Evolutionary conservation across 768 basidiomycete species (phyloP), one percentile per base, ranked within the genome.

Genomic region (Thelephora ganbajun): DNA sequence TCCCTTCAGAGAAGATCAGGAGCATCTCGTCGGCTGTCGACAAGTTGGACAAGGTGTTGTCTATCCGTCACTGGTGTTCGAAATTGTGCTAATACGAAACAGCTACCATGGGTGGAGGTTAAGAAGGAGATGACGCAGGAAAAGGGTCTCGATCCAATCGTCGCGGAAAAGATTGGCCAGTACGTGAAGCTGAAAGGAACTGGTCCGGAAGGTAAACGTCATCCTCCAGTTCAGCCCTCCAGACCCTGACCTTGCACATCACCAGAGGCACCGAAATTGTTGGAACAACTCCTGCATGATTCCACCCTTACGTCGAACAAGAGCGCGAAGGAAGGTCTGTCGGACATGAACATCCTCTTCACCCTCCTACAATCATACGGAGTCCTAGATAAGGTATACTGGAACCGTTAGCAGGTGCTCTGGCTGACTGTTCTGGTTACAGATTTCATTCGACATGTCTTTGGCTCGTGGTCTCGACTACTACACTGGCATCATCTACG

Each of bases 401-500:
- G 35, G 13, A 11, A n/a, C 12, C 26, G 14, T 26, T 41, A 14
- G 30, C 3, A 2, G 1, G 20, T 18, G 2, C 20, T 6, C 6
- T 23, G 2, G 47, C 18, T 16, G 30, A 35, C 2, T 33, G 22
- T 30, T 49, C n/a, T 53, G 30, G 20, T 0, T 33, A 30, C 53
- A 92, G 87, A 76, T 99, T 57, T 93, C 89, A 2, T 97, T 99
- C 59, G 94, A 99, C 63, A 75, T 98, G 53, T 96, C 92, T 2
- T 78, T 99, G 12, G 94, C 94, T n/a, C 83, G 94, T 30, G 94
- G 94, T 35, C 74, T 98, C 18, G 96, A 98, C 63, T 98, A 99
- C 65, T 98, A 99, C 66, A 99, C 94, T 1, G 96, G 96, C 14
- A 82, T 99, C 57, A 98, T 98, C 61, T 98, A 94, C 65, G 94